Evolutionary conservation across 2,329 filamentous ascomycete species (phyloP).

Genomic region (Ceratocystiopsis sp.): DNA sequence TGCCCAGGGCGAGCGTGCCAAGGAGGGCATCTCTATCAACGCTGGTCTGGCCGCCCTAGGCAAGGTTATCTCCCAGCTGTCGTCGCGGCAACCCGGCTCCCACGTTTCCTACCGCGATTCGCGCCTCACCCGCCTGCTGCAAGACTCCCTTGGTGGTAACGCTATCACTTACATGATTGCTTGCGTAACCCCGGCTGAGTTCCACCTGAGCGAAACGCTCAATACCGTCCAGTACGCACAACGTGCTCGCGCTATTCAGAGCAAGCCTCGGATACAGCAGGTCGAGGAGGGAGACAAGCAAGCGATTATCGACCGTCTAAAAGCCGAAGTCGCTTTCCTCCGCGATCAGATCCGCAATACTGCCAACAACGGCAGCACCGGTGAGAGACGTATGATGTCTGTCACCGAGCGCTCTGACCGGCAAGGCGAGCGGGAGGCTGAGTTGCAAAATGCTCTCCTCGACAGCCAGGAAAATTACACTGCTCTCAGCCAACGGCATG

Average conservation of each 20-base stretch:
- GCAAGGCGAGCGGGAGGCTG: constrained; percentile 67
- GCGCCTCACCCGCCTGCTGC: constrained; percentile 82
- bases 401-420: constrained; percentile 60
- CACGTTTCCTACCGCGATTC: constrained; percentile 98
- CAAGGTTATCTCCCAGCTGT: constrained; percentile 96
- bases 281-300: constrained; percentile 88
- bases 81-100: constrained; percentile 68
- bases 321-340: constrained; percentile 84
- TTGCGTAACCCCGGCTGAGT: constrained; percentile 90
- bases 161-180: constrained; percentile 99
- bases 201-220: constrained; percentile 90
- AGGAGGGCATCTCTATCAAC: constrained; percentile 96
- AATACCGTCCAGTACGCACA: constrained; percentile 98
- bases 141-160: constrained; percentile 92
- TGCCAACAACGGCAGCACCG: constrained; percentile 41
- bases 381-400: constrained; percentile 33
- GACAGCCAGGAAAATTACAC: constrained; percentile 92
- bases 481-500: constrained; percentile 77
- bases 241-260: constrained; percentile 88
- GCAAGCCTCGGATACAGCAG: constrained; percentile 91
- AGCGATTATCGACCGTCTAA: constrained; percentile 79
- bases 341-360: constrained; percentile 82
- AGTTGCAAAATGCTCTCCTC: constrained; percentile 84
- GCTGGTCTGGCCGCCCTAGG: constrained; percentile 85
- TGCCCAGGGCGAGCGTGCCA: constrained; percentile 83